Base-by-base conservation (phyloP, 129 eudicot genomes). In the Dittrichia graveolens region DNA sequence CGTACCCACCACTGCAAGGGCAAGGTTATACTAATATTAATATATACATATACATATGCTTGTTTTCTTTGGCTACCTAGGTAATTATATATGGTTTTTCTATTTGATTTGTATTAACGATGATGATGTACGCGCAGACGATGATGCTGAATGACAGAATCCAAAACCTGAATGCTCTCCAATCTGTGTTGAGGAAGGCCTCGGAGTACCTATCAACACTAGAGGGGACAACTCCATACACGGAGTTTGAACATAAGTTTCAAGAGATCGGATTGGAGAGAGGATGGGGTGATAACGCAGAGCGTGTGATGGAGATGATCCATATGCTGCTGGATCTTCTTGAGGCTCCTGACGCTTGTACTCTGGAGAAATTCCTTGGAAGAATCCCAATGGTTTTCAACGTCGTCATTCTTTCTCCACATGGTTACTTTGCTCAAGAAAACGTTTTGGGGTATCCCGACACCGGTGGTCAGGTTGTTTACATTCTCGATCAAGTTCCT, bases 391-490 rank as follows among this genome's bases (percentile, higher is more conserved):
- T 88, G 97, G 97, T 88, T n/a, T 95, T 95, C 90, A 91, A 95
- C 55, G 99, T 95, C 10, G 99, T 95, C 47, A 95, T 95, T 61
- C 99, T 95, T 59, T 95, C 99, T 1, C 99, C 99, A 12, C 99
- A 95, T 50, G 99, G 99, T 6, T 95, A 95, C 85, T 95, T 95
- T 73, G 99, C 99, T 75, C 99, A 95, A 65, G 99, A 88, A 57
- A 91, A 95, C 67, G 99, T 95, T 11, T 80, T 95, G 78, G 99
- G 99, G 5, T 95, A 86, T 61, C 99, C 99, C 0, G 99, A 95
- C 63, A 95, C 99, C 4, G 99, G 99, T 80, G 99, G 99, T 73
- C 99, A 95, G 79, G 98, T 89, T 54, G 98, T 94, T 69, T 94
- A 94, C 83, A 94, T 94, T 63, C 80, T 94, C 59, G 98, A 94